phyloP scores from a whole-genome alignment of 306 rosid genomes.

The Senna siamea region DNA sequence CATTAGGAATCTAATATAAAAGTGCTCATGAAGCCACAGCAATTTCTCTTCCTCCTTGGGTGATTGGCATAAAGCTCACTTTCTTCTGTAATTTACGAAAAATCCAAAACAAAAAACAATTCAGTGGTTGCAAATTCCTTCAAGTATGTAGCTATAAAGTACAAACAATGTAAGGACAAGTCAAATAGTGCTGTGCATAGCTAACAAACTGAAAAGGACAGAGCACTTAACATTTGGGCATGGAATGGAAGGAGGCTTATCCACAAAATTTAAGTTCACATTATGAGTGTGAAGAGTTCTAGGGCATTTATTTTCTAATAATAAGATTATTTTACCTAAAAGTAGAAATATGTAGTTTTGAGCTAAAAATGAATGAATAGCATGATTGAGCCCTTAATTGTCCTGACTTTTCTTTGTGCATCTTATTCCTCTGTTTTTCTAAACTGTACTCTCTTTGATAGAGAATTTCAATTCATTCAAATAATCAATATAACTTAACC shows the following conservation, averaged over 20 bases:
- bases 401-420: too few relatives aligned
- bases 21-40: constrained; percentile 55
- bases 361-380: too few relatives aligned
- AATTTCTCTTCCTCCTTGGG: constrained; percentile 65
- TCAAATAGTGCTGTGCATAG: not conserved
- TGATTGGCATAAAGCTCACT: constrained; percentile 75
- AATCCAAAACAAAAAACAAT: constrained; percentile 1
- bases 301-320: too few relatives aligned
- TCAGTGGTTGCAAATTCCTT: constrained; percentile 21
- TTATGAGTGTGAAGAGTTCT: too few relatives aligned
- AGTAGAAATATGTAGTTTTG: too few relatives aligned
- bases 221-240: constrained; percentile 21
- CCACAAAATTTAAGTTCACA: constrained; percentile 11
- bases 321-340: too few relatives aligned
- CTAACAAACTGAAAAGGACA: constrained; percentile 30
- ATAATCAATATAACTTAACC: too few relatives aligned
- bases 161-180: constrained; percentile 4
- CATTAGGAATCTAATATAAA: not conserved
- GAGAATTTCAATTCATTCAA: not conserved
- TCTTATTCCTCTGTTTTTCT: too few relatives aligned
- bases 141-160: not conserved
- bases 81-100: constrained; percentile 65
- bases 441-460: not conserved
- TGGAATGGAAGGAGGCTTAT: not conserved
- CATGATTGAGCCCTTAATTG: too few relatives aligned